Evolutionary conservation across 1,139 yeast species (phyloP).

Genomic region (Taphrina flavorubra): DNA sequence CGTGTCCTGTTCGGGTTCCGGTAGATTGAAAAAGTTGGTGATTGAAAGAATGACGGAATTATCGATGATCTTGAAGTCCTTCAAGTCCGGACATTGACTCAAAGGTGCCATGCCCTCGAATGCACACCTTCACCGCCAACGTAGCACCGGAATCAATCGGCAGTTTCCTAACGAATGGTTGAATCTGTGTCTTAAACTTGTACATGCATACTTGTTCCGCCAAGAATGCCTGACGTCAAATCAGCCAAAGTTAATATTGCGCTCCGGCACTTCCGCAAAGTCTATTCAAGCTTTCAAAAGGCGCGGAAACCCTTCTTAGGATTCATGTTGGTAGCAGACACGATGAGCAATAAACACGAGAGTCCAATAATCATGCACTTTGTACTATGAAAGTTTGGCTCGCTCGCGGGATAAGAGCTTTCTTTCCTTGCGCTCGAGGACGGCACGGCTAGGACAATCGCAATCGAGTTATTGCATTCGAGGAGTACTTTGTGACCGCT

Average conservation of each 20-base stretch:
- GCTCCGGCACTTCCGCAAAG: conserved; percentile 13
- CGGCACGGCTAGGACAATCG: not conserved
- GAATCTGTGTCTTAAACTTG: too few relatives aligned
- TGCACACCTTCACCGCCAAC: not conserved
- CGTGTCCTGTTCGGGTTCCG: conserved; percentile 19
- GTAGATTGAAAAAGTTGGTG: conserved; percentile 12
- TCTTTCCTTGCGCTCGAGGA: not conserved
- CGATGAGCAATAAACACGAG: too few relatives aligned
- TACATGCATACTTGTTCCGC: too few relatives aligned
- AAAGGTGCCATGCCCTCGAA: not conserved
- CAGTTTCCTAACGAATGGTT: too few relatives aligned
- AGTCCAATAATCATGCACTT: not conserved
- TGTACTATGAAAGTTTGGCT: not conserved
- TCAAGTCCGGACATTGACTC: conserved; percentile 40
- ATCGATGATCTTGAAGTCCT: conserved; percentile 12
- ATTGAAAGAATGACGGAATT: conserved; percentile 12
- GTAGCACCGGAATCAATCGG: too few relatives aligned
- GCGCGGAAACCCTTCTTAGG: not conserved
- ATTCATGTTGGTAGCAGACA: too few relatives aligned
- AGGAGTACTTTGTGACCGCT: conserved; percentile 99
- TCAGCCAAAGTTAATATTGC: conserved; percentile 6
- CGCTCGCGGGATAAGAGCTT: too few relatives aligned
- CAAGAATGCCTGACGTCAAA: conserved; percentile 10
- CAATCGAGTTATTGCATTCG: conserved; percentile 50
- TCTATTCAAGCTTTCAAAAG: not conserved